Percentiles rank a stretch among this genome's conserved stretches.
Conservation (phyloP, 495 filamentous ascomycete species). For the Aspergillus conjunctus region DNA sequence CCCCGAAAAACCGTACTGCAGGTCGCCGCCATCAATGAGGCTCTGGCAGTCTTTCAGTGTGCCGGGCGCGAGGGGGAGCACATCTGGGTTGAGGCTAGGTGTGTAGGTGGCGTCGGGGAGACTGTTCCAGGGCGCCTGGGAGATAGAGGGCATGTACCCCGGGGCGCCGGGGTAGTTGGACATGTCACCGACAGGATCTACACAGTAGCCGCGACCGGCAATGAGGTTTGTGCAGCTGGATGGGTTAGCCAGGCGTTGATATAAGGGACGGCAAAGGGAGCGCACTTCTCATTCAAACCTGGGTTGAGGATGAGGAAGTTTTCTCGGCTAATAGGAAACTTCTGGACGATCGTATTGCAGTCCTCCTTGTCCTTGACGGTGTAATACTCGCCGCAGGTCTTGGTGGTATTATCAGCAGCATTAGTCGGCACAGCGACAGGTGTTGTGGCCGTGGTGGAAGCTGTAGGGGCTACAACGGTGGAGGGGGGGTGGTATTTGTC, state of each 20-base stretch:
- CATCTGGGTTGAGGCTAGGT: neutral
- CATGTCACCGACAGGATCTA: constrained; percentile 11
- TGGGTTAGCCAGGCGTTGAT: too few relatives aligned
- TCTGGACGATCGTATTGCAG: neutral
- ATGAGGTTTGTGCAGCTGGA: constrained; percentile 15
- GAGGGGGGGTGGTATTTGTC: constrained; percentile 1
- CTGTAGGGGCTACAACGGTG: neutral
- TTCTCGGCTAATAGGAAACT: neutral
- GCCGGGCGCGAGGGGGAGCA: neutral
- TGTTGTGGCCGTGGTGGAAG: neutral
- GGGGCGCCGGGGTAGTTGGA: constrained; percentile 20
- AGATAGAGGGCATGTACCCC: constrained; percentile 2
- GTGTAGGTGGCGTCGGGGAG: neutral
- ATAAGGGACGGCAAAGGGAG: too few relatives aligned
- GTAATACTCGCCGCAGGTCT: constrained; percentile 5
- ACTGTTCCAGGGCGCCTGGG: neutral
- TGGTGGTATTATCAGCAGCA: neutral
- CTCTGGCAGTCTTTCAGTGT: neutral
- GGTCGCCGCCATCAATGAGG: neutral
- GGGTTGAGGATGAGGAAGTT: constrained; percentile 11
- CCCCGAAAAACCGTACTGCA: neutral
- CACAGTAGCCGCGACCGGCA: constrained; percentile 3
- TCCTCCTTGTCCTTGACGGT: neutral
- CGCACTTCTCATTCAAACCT: constrained; percentile 12
- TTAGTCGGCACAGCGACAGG: constrained; percentile 7